Conservation (phyloP, 176 grass and related monocot genomes). For the Urochloa ruziziensis region DNA sequence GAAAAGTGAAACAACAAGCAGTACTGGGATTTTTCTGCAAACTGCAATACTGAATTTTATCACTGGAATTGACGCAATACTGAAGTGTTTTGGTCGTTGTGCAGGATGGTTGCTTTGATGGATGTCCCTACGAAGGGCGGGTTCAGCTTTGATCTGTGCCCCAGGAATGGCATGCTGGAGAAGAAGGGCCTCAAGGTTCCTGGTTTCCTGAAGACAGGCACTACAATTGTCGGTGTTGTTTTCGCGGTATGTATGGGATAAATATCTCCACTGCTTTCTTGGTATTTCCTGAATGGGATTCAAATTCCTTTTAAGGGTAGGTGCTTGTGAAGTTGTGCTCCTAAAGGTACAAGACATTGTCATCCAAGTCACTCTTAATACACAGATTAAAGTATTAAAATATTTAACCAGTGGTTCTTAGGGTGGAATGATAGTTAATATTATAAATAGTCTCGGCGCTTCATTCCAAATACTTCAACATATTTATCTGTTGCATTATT, state of each 20-base stretch:
- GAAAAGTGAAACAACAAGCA: neutral
- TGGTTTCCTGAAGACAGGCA: constrained; percentile 53
- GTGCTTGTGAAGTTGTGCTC: too few relatives aligned
- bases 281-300: too few relatives aligned
- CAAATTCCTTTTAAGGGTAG: neutral
- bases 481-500: too few relatives aligned
- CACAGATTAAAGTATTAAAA: too few relatives aligned
- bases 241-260: constrained; percentile 31
- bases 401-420: too few relatives aligned
- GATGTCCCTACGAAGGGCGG: constrained; percentile 58
- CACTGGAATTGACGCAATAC: neutral
- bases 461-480: too few relatives aligned
- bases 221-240: constrained; percentile 67
- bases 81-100: neutral
- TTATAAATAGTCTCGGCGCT: too few relatives aligned
- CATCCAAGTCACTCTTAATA: too few relatives aligned
- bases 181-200: constrained; percentile 52
- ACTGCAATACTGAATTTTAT: too few relatives aligned
- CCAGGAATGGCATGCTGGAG: constrained; percentile 45
- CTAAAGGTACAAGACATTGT: too few relatives aligned
- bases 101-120: constrained; percentile 43
- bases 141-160: constrained; percentile 63
- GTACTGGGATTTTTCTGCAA: neutral
- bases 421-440: too few relatives aligned
- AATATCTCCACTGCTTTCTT: too few relatives aligned